Base-by-base conservation (phyloP, 2,329 filamentous ascomycete species). In the Scytalidium sp. region DNA sequence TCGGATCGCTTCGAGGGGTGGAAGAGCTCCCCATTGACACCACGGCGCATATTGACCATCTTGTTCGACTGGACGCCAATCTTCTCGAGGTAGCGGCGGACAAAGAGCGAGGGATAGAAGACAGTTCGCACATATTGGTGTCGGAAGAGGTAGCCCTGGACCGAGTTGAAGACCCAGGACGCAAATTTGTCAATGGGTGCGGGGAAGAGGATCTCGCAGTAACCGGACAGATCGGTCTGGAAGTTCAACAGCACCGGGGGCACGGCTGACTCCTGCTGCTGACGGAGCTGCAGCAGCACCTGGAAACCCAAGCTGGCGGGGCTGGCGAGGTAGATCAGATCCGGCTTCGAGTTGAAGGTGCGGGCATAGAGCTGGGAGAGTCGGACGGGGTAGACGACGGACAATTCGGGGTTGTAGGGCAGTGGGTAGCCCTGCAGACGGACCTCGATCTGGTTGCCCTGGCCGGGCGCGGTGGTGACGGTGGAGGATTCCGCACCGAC, bases 301-400 rank as follows among this genome's bases (percentile, higher is more conserved):
- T 88, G 85, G 58, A 88, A 88, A 3, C 85, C 85, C 2, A 88
- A 70, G 4, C 81, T 85, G 2, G 85, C 85, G 1, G 85, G 85
- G 41, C 81, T 86, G 2, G 85, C 85, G 11, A 88, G 71, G 59
- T 88, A 88, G 59, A 88, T 81, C 36, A 88, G 67, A 59, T 88
- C 84, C 1, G 85, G 85, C 2, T 71, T 69, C 1, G 63, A 61
- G 39, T 78, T 74, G 62, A 87, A 87, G 0, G 84, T 83, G 42
- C 75, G 73, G 4, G 71, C 68, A 64, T 81, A 86, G 32, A 88
- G 68, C 3, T 77, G 71, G 3, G 81, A 82, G 25, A 88, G 74
- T 19, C 83, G 78, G 49, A 88, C 84, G 0, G 85, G 85, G 55
- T 87, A 87, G 11, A 84, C 84, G 20, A 88, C 78, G 8, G 83